A percentile compares a stretch with the other conserved stretches of the same genome.
These are phyloP conservation scores for Panaeolus cyanescens DNA, from an alignment of 768 basidiomycete genomes.

Conservation along the genomic window DNA sequence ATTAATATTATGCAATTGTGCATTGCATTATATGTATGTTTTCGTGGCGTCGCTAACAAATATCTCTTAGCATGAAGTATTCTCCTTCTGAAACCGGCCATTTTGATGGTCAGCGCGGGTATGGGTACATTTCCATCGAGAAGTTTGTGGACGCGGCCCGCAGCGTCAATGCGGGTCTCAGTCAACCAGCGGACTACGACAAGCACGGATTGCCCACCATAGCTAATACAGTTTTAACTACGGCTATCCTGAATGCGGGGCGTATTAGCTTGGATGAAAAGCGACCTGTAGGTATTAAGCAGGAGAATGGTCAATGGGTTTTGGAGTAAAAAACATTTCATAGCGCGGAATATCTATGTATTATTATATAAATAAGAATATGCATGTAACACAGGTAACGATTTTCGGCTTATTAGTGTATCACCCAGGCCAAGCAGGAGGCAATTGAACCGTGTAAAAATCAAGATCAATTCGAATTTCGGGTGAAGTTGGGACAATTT, in stretches of 20 bases:
- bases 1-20: constrained; percentile 6
- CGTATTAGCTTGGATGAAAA: constrained; percentile 90
- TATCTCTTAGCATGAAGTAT: constrained; percentile 82
- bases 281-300: constrained; percentile 77
- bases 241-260: constrained; percentile 89
- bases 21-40: background rate
- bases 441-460: background rate
- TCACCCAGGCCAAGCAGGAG: background rate
- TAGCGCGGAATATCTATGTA: constrained; percentile 11
- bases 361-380: background rate
- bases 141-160: constrained; percentile 88
- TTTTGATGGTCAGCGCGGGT: constrained; percentile 93
- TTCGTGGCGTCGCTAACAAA: constrained; percentile 8
- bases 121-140: constrained; percentile 90
- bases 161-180: constrained; percentile 70
- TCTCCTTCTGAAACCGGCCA: constrained; percentile 89
- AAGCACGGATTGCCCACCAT: constrained; percentile 83
- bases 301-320: constrained; percentile 63
- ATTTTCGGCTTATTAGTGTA: background rate
- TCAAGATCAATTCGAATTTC: constrained; percentile 2
- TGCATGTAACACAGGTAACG: background rate
- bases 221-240: constrained; percentile 83
- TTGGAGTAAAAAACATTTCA: constrained; percentile 50
- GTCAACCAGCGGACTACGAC: constrained; percentile 76
- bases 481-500: background rate